These are phyloP conservation scores for Starmerella etchellsii DNA, from an alignment of 805 yeast genomes.

Conservation along the genomic window DNA sequence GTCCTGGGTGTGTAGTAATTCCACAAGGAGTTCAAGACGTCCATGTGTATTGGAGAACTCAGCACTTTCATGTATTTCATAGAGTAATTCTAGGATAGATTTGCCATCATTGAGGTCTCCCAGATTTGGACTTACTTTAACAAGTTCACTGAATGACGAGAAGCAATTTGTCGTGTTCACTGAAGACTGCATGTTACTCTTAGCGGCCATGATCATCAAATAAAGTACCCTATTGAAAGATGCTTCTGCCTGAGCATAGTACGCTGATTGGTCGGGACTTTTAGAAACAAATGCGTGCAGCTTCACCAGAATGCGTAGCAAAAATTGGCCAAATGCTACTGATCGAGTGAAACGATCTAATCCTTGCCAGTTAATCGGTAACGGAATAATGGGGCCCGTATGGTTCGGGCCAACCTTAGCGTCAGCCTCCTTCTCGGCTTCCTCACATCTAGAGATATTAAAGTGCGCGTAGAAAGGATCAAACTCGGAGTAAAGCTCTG, in stretches of 20 bases:
- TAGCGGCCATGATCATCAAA: conserved; percentile 49
- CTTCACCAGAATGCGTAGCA: conserved; percentile 11
- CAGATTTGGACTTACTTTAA: neutral
- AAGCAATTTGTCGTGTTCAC: neutral
- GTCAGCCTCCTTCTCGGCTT: conserved; percentile 55
- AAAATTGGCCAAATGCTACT: conserved; percentile 21
- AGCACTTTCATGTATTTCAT: conserved; percentile 2
- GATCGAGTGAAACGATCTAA: conserved; percentile 24
- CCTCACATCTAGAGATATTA: conserved; percentile 67
- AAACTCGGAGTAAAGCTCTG: conserved; percentile 38
- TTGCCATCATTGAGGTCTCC: conserved; percentile 4
- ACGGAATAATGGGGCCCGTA: conserved; percentile 36
- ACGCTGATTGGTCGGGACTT: conserved; percentile 3
- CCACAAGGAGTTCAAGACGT: conserved; percentile 10
- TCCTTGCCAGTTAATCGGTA: conserved; percentile 25
- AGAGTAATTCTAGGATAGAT: conserved; percentile 16
- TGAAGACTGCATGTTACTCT: conserved; percentile 25
- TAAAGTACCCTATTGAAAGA: conserved; percentile 50
- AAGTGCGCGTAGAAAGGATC: conserved; percentile 80
- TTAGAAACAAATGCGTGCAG: neutral
- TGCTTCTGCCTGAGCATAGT: conserved; percentile 37
- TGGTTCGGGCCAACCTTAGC: conserved; percentile 37
- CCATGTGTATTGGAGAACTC: conserved; percentile 6
- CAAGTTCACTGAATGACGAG: conserved; percentile 5
- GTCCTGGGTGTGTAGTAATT: conserved; percentile 11